These are phyloP conservation scores for Phyllosticta paracitricarpa DNA, from an alignment of 2,329 filamentous ascomycete genomes.

Conservation along the genomic window DNA sequence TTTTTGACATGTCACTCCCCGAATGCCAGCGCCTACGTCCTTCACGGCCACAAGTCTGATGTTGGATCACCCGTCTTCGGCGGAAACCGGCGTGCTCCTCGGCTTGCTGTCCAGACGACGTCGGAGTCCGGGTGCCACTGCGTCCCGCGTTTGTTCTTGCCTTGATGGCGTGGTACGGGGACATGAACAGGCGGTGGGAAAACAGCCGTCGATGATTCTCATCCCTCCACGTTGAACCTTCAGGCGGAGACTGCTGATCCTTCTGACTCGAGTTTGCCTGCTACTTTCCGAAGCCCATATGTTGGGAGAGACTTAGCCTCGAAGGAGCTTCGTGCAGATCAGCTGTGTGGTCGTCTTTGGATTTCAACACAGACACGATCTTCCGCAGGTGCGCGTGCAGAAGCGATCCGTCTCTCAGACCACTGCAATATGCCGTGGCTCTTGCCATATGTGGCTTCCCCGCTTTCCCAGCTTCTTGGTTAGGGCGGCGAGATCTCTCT, in stretches of 20 bases:
- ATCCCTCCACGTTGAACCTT: too few relatives aligned
- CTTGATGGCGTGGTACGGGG: background rate
- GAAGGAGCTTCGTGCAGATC: too few relatives aligned
- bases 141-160: background rate
- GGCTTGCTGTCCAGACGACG: background rate
- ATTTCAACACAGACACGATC: background rate
- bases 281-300: too few relatives aligned
- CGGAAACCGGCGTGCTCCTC: background rate
- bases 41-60: too few relatives aligned
- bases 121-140: background rate
- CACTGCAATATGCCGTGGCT: background rate
- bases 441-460: background rate
- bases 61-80: background rate
- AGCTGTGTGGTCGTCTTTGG: background rate
- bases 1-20: background rate
- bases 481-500: background rate
- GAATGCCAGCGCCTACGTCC: background rate
- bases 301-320: too few relatives aligned
- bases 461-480: background rate
- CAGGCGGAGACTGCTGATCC: too few relatives aligned
- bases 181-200: background rate
- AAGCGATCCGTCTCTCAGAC: background rate
- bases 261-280: too few relatives aligned
- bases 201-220: background rate
- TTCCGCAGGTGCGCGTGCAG: background rate